Base-by-base conservation (phyloP, 208 protist species). In the Wallacemonas collosoma region DNA sequence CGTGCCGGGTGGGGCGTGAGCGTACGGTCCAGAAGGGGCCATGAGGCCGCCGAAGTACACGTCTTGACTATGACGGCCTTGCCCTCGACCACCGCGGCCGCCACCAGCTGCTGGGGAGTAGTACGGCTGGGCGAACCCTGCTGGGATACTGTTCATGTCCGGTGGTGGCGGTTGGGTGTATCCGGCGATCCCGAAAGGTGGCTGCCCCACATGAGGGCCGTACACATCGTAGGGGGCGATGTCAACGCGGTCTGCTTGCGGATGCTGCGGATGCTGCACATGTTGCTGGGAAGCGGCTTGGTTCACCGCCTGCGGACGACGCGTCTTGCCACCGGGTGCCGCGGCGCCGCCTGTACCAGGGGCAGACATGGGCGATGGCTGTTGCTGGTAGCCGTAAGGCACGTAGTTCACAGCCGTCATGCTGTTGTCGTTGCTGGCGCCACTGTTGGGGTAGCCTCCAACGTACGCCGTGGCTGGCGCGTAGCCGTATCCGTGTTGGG, bases 1-100 rank as follows among this genome's bases (percentile, higher is more conserved):
- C 60, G 80, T 54, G 82, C 73, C 75, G 79, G 78, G 2, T 68
- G 73, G 4, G 36, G 6, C 51, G 7, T 65, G 60, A 12, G 36
- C 15, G 60, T 65, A 65, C 14, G 1, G 12, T 38, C 12, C 26
- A 11, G 60, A 17, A 9, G 60, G 9, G 14, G 60, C 40, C 60
- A 65, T 48, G 40, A 65, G 12, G 0, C 45, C 44, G 26, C 57
- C 68, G 3, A 50, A 55, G 57, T 36, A 36, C 44, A 57, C 62
- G 67, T 71, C 9, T 26, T 57, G 43, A 54, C 41, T 58, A 39
- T 35, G 53, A 35, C 41, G 44, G 45, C 55, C 41, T 6, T 73
- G 68, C 11, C 41, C 35, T 36, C 54, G 67, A 51, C 67, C 41
- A 40, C 54, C 51, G 9, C 44, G 56, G 43, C 60, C 55, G 35